These are phyloP conservation scores for Acer negundo DNA, from an alignment of 345 rosid genomes.

Conservation along the genomic window DNA sequence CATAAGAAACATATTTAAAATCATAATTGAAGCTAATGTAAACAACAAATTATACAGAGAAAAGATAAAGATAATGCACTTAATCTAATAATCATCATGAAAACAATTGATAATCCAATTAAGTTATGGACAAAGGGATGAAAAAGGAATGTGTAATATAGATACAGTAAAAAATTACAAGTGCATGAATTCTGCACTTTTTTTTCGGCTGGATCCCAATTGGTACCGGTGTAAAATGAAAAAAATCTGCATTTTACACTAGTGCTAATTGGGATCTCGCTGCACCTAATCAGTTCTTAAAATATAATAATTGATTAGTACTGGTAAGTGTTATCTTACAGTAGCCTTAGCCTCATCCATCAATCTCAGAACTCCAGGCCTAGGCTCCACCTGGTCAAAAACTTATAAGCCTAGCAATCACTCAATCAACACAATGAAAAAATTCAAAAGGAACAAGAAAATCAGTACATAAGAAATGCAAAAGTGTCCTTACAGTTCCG, in stretches of 20 bases:
- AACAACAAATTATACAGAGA: not conserved
- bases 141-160: not conserved
- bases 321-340: conserved; percentile 43
- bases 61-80: not conserved
- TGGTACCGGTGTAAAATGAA: too few species aligned
- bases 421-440: not conserved
- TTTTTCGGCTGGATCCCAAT: too few species aligned
- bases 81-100: not conserved
- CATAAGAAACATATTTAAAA: not conserved
- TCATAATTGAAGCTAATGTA: not conserved
- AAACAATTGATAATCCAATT: not conserved
- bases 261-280: too few species aligned
- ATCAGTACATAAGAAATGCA: not conserved
- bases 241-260: too few species aligned
- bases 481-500: conserved; percentile 69
- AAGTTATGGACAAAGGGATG: not conserved
- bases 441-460: not conserved
- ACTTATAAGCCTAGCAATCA: not conserved
- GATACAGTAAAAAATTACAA: not conserved
- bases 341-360: conserved; percentile 96
- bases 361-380: conserved; percentile 86
- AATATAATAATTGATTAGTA: not conserved
- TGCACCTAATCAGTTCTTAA: too few species aligned
- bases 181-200: too few species aligned
- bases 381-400: conserved; percentile 72